phyloP scores from a whole-genome alignment of 352 stramenopile genomes.

The Thalassiosira hispida region DNA sequence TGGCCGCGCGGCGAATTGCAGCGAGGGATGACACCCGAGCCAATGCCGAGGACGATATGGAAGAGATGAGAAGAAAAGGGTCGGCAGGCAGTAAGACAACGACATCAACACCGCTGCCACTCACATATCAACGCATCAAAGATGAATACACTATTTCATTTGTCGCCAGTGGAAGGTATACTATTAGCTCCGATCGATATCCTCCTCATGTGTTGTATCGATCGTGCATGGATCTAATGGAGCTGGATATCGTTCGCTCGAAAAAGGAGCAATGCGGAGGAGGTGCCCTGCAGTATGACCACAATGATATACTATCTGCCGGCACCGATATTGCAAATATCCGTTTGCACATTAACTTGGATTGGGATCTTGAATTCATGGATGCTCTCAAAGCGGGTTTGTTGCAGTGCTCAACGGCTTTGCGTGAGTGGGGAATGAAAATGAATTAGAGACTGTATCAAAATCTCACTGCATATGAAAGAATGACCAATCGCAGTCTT shows the following conservation, averaged over 20 bases:
- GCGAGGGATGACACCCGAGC: conserved; percentile 59
- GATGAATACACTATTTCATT: conserved; percentile 71
- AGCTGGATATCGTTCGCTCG: conserved; percentile 69
- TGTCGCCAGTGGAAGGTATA: conserved; percentile 41
- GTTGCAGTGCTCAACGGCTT: conserved; percentile 73
- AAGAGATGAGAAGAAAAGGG: conserved; percentile 28
- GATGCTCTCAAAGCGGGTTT: conserved; percentile 60
- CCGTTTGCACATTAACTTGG: conserved; percentile 73
- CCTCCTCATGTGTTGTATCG: conserved; percentile 39
- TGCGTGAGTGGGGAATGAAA: conserved; percentile 78
- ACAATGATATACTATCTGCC: conserved; percentile 34
- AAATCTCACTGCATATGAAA: no score
- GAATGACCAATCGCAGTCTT: no score
- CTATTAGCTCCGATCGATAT: conserved; percentile 56
- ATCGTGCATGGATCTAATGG: conserved; percentile 70
- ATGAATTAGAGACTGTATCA: conserved; percentile 30
- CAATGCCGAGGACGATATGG: conserved; percentile 39
- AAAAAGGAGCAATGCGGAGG: conserved; percentile 69
- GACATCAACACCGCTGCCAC: conserved; percentile 14
- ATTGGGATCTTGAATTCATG: conserved; percentile 73
- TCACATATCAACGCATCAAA: conserved; percentile 80
- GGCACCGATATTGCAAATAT: conserved; percentile 54
- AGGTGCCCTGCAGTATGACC: conserved; percentile 70
- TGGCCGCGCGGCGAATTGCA: conserved; percentile 73
- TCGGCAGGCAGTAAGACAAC: neutral